These are phyloP conservation scores for Vaccinium myrtillus DNA, from an alignment of 148 eudicot species.

Conservation along the genomic window DNA sequence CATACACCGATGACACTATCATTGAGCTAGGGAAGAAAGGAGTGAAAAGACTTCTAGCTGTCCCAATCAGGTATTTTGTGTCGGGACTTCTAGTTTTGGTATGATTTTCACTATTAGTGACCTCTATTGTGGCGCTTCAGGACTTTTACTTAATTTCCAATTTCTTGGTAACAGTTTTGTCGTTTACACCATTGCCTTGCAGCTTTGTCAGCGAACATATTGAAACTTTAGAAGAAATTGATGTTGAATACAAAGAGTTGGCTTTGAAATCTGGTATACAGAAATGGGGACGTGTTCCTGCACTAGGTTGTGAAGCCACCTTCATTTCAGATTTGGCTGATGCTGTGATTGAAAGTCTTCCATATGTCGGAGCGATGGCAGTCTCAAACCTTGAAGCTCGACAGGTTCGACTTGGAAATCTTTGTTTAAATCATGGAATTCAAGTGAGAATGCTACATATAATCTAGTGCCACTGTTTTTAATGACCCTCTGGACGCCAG, in stretches of 20 bases:
- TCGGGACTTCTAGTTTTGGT: neutral
- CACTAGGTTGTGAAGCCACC: conserved; percentile 82
- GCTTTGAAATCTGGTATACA: conserved; percentile 85
- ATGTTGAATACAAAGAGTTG: conserved; percentile 92
- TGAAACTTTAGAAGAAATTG: conserved; percentile 95
- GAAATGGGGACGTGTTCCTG: conserved; percentile 98
- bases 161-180: conserved; percentile 7
- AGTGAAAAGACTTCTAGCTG: conserved; percentile 89
- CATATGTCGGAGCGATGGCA: conserved; percentile 99
- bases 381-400: conserved; percentile 96
- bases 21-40: conserved; percentile 90
- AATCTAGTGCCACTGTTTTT: neutral
- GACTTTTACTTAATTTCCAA: neutral
- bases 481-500: neutral
- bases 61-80: conserved; percentile 74
- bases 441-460: neutral
- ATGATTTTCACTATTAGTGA: neutral
- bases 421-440: neutral
- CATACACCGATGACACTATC: conserved; percentile 91
- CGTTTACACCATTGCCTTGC: conserved; percentile 17
- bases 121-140: neutral
- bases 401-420: conserved; percentile 46
- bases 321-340: conserved; percentile 92
- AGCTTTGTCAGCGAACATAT: conserved; percentile 99
- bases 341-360: conserved; percentile 99